Evolutionary conservation across 805 yeast species (phyloP).

Genomic region (Yamadazyma akitaensis): DNA sequence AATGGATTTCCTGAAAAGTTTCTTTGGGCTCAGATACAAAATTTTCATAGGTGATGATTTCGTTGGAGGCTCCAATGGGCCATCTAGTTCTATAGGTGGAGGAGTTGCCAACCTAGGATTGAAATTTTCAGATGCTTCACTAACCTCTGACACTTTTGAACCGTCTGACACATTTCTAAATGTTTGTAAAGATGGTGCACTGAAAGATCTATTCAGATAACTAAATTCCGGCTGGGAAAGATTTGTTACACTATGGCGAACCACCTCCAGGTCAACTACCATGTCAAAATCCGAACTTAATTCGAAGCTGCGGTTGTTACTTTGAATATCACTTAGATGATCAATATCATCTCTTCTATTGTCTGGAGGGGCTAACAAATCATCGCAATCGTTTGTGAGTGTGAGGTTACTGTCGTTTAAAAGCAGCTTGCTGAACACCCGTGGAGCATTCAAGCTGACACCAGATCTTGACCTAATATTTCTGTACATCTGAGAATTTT

Average conservation of each 20-base stretch:
- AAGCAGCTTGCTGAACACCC: conserved; percentile 19
- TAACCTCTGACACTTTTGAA: not conserved
- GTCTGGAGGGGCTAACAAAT: conserved; percentile 10
- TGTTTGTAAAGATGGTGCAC: conserved; percentile 43
- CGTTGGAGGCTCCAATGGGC: not conserved
- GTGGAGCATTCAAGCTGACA: conserved; percentile 17
- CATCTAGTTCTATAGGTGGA: conserved; percentile 5
- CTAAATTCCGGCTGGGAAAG: not conserved
- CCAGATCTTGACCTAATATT: conserved; percentile 21
- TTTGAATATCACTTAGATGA: conserved; percentile 24
- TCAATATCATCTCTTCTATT: conserved; percentile 23
- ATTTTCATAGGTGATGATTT: conserved; percentile 32
- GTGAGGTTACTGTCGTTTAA: conserved; percentile 11
- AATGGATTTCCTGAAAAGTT: conserved; percentile 19
- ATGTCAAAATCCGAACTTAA: not conserved
- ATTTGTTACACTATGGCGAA: not conserved
- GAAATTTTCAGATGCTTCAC: not conserved
- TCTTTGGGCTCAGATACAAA: conserved; percentile 25
- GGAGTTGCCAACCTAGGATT: conserved; percentile 7
- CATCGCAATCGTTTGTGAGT: conserved; percentile 7
- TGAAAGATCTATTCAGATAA: conserved; percentile 25
- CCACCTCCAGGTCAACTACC: conserved; percentile 1
- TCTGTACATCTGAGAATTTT: conserved; percentile 20
- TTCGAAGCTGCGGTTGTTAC: conserved; percentile 2
- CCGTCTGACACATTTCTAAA: conserved; percentile 22